Evolutionary conservation across 2,329 filamentous ascomycete species (phyloP).

Genomic region (Venturia asperata): DNA sequence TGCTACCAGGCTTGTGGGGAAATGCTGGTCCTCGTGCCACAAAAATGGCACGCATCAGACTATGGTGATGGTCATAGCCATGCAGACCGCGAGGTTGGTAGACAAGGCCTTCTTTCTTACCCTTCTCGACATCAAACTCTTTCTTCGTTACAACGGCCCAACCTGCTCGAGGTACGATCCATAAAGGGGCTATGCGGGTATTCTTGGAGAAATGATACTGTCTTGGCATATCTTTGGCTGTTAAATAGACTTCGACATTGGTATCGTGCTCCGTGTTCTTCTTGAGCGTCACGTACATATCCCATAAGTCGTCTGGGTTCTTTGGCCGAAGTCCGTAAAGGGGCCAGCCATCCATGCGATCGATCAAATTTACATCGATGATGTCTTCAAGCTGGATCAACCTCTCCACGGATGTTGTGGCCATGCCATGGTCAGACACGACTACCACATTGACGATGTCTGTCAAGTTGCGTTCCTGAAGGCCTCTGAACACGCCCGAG

Average conservation of each 20-base stretch:
- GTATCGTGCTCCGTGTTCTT: conserved; percentile 54
- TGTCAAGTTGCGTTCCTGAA: conserved; percentile 77
- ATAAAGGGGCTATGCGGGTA: conserved; percentile 83
- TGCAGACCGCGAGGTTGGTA: conserved; percentile 84
- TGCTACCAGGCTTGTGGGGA: conserved; percentile 73
- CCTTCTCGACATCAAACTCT: conserved; percentile 69
- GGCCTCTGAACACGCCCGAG: conserved; percentile 63
- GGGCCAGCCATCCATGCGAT: conserved; percentile 90
- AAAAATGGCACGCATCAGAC: conserved; percentile 94
- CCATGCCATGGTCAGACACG: conserved; percentile 99
- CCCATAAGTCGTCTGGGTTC: conserved; percentile 55
- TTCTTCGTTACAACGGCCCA: conserved; percentile 82
- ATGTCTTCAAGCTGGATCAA: conserved; percentile 87
- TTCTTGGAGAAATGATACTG: conserved; percentile 88
- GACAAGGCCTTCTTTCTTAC: conserved; percentile 52
- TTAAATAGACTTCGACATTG: conserved; percentile 79
- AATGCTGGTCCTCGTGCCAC: conserved; percentile 88
- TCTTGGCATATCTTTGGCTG: conserved; percentile 80
- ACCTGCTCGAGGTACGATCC: conserved; percentile 86
- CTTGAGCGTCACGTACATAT: conserved; percentile 54
- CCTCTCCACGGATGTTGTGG: conserved; percentile 73
- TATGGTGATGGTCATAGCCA: conserved; percentile 91
- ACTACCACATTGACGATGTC: conserved; percentile 86
- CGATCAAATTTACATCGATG: conserved; percentile 67
- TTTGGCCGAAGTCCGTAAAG: conserved; percentile 82